Base-by-base conservation (phyloP, 495 filamentous ascomycete genomes). In the Aspergillus bertholletiae region DNA sequence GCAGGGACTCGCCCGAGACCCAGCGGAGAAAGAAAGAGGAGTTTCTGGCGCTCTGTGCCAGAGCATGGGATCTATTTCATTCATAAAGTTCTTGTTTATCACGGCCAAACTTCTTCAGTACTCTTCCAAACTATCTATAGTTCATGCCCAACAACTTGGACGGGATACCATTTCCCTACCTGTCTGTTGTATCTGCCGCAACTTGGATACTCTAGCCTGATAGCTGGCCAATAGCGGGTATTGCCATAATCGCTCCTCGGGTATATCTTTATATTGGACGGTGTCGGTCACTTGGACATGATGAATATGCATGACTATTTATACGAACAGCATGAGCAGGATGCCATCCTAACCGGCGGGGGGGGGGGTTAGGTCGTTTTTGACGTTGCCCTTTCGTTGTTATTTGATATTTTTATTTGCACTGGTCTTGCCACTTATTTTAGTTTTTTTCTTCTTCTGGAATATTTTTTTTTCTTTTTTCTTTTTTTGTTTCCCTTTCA, bases 1-100 rank as follows among this genome's bases (percentile, higher is more conserved):
- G 86, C 8, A 74, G 90, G 44, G 88, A 94, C 57, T 90, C 89
- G 45, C 90, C 92, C 5, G 90, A 91, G 54, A 88, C 83, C n/a
- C 83, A 91, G 64, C 76, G 82, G 53, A 85, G 82, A 68, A 98
- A 98, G 84, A 90, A 92, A 69, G 92, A 96, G 43, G 93, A 98
- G 64, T 98, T 98, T 66, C 71, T 98, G 58, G 74, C 80, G 44
- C 72, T 97, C 39, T 98, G 94, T 64, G 84, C 87, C 47, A 78
- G 90, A 62, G 93, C 93, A 22, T 98, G 94, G 94, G 94, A 98
- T 74, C 66, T 98, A 49, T 95, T 98, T 68, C 94, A 97, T 76
- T 96, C 92, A 46, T 98, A 76, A 86, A 44, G 7, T 18, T 1
- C 18, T 15, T 28, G 9, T 26, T 27, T 24, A 15, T 8, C 44